Percentiles rank a stretch among this genome's conserved stretches.
Conservation (phyloP, 495 filamentous ascomycete species). For the Xylaria intraflava region DNA sequence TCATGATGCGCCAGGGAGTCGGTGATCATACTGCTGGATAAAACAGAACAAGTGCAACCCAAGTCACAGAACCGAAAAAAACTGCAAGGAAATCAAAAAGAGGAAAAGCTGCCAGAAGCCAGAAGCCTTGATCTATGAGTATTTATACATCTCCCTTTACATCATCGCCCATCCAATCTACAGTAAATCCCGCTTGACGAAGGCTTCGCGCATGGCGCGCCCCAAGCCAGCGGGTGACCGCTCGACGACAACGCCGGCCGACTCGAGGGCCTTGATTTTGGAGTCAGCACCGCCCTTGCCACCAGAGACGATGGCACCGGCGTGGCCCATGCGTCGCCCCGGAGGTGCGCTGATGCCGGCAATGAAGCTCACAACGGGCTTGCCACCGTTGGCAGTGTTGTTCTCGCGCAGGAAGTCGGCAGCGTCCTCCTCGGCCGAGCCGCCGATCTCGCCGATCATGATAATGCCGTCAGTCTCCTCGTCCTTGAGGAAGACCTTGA, state of each 20-base stretch:
- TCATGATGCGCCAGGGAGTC: not conserved
- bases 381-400: constrained; percentile 74
- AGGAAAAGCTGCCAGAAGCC: constrained; percentile 9
- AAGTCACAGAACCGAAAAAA: not conserved
- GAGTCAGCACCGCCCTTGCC: constrained; percentile 96
- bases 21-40: not conserved
- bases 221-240: constrained; percentile 85
- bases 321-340: constrained; percentile 96
- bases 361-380: constrained; percentile 96
- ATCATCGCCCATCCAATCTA: constrained; percentile 37
- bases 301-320: constrained; percentile 93
- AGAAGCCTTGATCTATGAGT: constrained; percentile 10
- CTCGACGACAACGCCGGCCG: constrained; percentile 92
- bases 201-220: constrained; percentile 88
- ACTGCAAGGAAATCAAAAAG: not conserved
- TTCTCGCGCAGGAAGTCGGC: constrained; percentile 89
- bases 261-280: constrained; percentile 92
- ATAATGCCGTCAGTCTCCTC: constrained; percentile 98
- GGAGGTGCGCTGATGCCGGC: constrained; percentile 96
- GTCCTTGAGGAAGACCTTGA: constrained; percentile 93
- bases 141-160: constrained; percentile 10
- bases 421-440: constrained; percentile 94
- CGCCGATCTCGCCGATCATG: constrained; percentile 99
- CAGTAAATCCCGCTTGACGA: constrained; percentile 91
- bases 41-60: not conserved